Evolutionary conservation across 106 monocot species (phyloP), one percentile per base, ranked within the genome.

Genomic region (Platanthera zijinensis): DNA sequence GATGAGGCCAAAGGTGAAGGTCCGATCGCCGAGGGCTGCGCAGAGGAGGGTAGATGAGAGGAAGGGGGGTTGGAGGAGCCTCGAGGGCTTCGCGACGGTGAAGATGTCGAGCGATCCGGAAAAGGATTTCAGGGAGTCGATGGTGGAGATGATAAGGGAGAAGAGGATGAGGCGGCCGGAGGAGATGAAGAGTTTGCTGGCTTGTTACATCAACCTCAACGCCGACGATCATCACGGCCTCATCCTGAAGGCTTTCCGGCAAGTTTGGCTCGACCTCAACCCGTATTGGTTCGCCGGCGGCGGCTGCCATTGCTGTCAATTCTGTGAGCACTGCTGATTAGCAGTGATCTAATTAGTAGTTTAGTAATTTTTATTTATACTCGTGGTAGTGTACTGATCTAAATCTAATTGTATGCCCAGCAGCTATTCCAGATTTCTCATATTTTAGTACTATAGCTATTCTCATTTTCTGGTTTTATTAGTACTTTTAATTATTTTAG

Each of bases 141-240:
- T 94, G 91, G 84, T 89, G 75, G 91, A 91, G 84, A 94, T 94
- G 90, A 91, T 94, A 17, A 17, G 57, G 78, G 81, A 85, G 87
- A 80, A 85, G 71, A 74, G 85, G 52, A 91, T 90, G 64, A 80
- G 78, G 28, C 83, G 84, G 75, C 80, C 87, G 49, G 89, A 89
- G 63, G 94, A 91, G 81, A 80, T 94, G 62, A 89, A 94, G 62
- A 71, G 84, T 18, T 61, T 94, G 82, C 87, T 94, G 61, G 94
- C 90, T 39, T 90, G 90, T 75, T 94, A 94, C 80, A 57, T 94
- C 48, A 61, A 80, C 6, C 76, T 94, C 50, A 94, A 95, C 76
- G 75, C 91, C 8, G 89, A 87, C 49, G 95, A 95, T 84, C 89
- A 95, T 72, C 91, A 95, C 39, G 91, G 84, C 28, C 76, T 87